These are phyloP conservation scores for Lentithecium fluviatile DNA, from an alignment of 495 filamentous ascomycete genomes.

Conservation along the genomic window DNA sequence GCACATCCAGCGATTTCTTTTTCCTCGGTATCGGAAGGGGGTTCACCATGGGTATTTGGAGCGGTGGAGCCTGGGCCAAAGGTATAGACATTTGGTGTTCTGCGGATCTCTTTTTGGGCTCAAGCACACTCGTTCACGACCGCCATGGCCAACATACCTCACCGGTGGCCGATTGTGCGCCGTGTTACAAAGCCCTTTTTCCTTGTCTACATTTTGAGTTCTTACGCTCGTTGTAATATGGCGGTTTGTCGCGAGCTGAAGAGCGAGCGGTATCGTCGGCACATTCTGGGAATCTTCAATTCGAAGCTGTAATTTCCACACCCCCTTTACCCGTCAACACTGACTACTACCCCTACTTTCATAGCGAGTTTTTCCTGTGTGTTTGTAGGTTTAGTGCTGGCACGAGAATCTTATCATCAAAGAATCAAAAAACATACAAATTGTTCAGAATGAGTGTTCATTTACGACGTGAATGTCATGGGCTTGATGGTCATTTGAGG, in stretches of 20 bases:
- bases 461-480: background rate
- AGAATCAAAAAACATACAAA: background rate
- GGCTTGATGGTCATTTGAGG: background rate
- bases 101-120: slow-evolving; percentile 2
- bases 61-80: background rate
- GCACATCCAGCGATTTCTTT: slow-evolving; percentile 1
- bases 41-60: background rate
- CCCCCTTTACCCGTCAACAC: background rate
- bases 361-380: slow-evolving; percentile 9
- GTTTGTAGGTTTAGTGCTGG: slow-evolving; percentile 2
- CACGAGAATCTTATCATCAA: background rate
- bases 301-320: slow-evolving; percentile 14
- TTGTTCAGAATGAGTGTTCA: background rate
- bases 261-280: background rate
- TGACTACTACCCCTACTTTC: background rate
- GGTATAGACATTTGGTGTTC: slow-evolving; percentile 1
- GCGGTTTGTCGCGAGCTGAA: background rate
- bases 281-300: slow-evolving; percentile 25
- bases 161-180: slow-evolving; percentile 7
- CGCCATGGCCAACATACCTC: slow-evolving; percentile 3
- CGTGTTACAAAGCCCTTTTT: background rate
- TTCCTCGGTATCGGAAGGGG: too few species aligned
- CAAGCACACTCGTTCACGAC: slow-evolving; percentile 14
- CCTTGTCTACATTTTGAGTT: slow-evolving; percentile 25
- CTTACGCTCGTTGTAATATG: slow-evolving; percentile 57